Percentiles rank a stretch among this genome's conserved stretches.
Conservation (phyloP, 2,329 filamentous ascomycete genomes). For the Fusarium gaditjirri region DNA sequence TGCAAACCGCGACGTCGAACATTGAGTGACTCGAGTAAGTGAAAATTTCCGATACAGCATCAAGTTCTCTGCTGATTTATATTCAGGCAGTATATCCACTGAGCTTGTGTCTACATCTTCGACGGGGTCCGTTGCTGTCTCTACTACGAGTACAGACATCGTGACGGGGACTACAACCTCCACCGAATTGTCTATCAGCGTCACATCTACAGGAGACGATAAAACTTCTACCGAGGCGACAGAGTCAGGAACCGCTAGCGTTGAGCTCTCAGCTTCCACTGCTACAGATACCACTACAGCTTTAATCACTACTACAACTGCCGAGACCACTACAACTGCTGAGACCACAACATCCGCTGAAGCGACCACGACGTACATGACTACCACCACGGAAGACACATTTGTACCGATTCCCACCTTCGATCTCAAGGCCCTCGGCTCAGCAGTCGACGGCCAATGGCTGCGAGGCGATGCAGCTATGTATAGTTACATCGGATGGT, state of each 20-base stretch:
- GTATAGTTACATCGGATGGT: not conserved
- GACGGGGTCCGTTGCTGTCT: accelerated
- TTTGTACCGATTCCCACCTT: not conserved
- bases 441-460: not conserved
- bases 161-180: not conserved
- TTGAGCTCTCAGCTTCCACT: not conserved
- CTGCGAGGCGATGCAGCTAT: not conserved
- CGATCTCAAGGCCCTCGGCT: not conserved
- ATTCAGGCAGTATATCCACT: accelerated
- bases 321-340: not conserved
- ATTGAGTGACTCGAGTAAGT: not conserved
- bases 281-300: not conserved
- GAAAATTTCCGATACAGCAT: accelerated
- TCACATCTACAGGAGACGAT: not conserved
- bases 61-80: accelerated
- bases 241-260: not conserved
- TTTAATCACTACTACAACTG: not conserved
- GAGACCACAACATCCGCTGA: not conserved
- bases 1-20: not conserved
- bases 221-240: not conserved
- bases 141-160: not conserved
- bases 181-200: not conserved
- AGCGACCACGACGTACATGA: not conserved
- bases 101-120: accelerated
- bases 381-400: not conserved